Evolutionary conservation across 2,329 filamentous ascomycete genomes (phyloP).

Genomic region (Ciborinia camelliae): DNA sequence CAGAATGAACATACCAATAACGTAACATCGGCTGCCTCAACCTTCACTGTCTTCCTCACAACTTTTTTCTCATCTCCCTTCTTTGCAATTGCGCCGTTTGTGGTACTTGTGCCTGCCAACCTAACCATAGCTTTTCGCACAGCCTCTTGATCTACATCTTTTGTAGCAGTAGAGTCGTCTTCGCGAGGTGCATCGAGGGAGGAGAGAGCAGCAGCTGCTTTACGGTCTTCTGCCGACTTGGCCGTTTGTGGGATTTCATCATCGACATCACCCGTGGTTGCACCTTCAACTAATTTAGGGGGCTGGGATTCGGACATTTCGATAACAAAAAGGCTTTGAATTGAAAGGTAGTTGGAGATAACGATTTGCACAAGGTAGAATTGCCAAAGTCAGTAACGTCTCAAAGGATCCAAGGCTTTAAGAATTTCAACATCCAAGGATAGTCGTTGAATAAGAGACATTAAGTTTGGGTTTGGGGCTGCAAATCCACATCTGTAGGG

Average conservation of each 20-base stretch:
- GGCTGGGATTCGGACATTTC: constrained; percentile 63
- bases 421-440: constrained; percentile 17
- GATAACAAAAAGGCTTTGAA: not conserved
- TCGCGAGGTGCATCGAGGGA: constrained; percentile 56
- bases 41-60: constrained; percentile 61
- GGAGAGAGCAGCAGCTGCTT: constrained; percentile 70
- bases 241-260: constrained; percentile 50
- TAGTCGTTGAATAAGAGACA: not conserved
- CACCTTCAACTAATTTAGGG: constrained; percentile 55
- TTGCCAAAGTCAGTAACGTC: not conserved
- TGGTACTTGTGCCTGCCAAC: constrained; percentile 43
- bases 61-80: constrained; percentile 50
- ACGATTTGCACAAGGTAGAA: not conserved
- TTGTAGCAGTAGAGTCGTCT: constrained; percentile 45
- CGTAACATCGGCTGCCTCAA: constrained; percentile 67
- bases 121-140: constrained; percentile 69
- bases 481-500: constrained; percentile 16
- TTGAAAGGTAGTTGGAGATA: not conserved
- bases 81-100: constrained; percentile 38
- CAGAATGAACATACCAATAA: constrained; percentile 55
- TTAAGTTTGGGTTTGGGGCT: constrained; percentile 4
- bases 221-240: constrained; percentile 72
- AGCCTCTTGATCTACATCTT: constrained; percentile 64
- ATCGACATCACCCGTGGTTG: constrained; percentile 55
- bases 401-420: constrained; percentile 16